Percentiles rank a stretch among this genome's conserved stretches.
These are phyloP conservation scores for Backusella psychrophila DNA, from an alignment of 192 early-diverging fungal species.

Conservation along the genomic window DNA sequence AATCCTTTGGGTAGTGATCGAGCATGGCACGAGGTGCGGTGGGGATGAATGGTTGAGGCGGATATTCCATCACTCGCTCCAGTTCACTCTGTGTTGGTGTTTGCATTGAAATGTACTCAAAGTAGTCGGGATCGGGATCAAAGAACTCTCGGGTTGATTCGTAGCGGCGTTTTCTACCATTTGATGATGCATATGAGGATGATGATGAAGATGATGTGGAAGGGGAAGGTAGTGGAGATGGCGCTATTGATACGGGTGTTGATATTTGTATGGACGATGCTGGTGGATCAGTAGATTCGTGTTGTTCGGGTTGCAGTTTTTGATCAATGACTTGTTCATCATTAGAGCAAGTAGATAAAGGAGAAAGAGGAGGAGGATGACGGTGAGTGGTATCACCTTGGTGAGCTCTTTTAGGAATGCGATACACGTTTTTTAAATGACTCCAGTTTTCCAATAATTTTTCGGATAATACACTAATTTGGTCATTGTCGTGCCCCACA, in stretches of 20 bases:
- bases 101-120: conserved; percentile 23
- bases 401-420: conserved; percentile 53
- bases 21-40: conserved; percentile 31
- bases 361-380: neutral
- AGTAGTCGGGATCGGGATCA: conserved; percentile 31
- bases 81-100: conserved; percentile 8
- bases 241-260: neutral
- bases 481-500: conserved; percentile 44
- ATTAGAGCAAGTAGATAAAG: neutral
- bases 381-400: neutral
- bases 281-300: neutral
- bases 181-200: neutral
- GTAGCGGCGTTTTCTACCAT: neutral
- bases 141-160: conserved; percentile 28
- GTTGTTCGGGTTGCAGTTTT: neutral
- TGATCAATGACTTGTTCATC: neutral
- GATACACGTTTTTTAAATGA: conserved; percentile 48
- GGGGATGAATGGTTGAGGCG: conserved; percentile 16
- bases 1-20: neutral
- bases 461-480: conserved; percentile 45
- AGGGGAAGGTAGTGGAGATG: neutral
- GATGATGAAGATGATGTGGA: neutral
- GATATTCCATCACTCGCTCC: conserved; percentile 1
- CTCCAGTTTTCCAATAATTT: conserved; percentile 52
- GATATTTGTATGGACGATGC: neutral